Conservation (phyloP, 352 stramenopile species). For the Pythium utonaiense region DNA sequence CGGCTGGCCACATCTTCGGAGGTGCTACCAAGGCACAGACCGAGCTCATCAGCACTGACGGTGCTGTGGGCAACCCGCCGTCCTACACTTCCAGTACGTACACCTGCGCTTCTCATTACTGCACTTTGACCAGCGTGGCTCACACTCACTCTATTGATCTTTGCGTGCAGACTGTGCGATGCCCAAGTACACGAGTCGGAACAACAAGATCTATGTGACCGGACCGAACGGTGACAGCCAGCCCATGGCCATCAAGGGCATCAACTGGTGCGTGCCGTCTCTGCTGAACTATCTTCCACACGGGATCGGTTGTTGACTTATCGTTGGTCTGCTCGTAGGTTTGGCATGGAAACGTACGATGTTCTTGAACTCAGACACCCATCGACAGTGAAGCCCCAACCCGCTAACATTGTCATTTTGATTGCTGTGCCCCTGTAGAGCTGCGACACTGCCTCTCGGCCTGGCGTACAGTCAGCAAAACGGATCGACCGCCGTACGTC, state of each 20-base stretch:
- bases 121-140: not conserved
- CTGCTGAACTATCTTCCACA: too few relatives aligned
- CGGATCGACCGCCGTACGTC: conserved; percentile 43
- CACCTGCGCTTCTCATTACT: too few relatives aligned
- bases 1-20: conserved; percentile 5
- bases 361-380: not conserved
- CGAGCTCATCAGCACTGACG: conserved; percentile 43
- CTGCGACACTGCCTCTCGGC: conserved; percentile 25
- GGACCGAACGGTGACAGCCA: conserved; percentile 48
- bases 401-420: too few relatives aligned
- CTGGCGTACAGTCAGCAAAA: conserved; percentile 54
- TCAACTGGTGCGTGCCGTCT: conserved; percentile 62
- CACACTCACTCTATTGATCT: not conserved
- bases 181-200: conserved; percentile 69
- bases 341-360: conserved; percentile 53
- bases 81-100: conserved; percentile 28
- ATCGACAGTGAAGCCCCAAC: not conserved
- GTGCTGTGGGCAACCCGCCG: conserved; percentile 57
- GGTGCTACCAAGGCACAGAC: not conserved
- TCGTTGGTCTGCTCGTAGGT: conserved; percentile 5
- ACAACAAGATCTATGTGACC: conserved; percentile 53
- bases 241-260: conserved; percentile 52
- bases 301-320: not conserved
- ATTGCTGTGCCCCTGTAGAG: too few relatives aligned
- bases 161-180: conserved; percentile 35